Evolutionary conservation across 805 yeast species (phyloP).

Genomic region (Ogataea wickerhamii): DNA sequence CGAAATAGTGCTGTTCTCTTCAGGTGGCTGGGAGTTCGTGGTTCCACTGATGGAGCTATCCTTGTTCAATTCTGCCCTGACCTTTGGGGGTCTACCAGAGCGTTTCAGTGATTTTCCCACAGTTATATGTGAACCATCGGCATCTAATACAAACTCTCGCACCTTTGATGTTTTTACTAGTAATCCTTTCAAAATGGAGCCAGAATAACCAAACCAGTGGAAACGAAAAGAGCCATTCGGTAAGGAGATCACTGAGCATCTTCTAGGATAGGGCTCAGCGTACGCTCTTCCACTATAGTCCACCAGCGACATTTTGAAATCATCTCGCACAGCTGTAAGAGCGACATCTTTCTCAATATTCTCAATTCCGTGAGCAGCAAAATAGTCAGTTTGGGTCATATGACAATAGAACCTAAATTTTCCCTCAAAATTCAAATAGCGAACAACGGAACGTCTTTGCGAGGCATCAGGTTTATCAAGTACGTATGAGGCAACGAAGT

Average conservation of each 20-base stretch:
- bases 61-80: neutral
- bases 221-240: slow-evolving; percentile 8
- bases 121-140: slow-evolving; percentile 6
- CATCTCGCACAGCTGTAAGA: slow-evolving; percentile 1
- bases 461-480: slow-evolving; percentile 19
- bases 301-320: slow-evolving; percentile 9
- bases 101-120: slow-evolving; percentile 6
- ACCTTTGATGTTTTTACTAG: slow-evolving; percentile 6
- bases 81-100: slow-evolving; percentile 5
- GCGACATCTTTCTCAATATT: neutral
- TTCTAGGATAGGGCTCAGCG: slow-evolving; percentile 8
- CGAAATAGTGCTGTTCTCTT: neutral
- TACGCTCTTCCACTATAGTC: slow-evolving; percentile 14
- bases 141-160: slow-evolving; percentile 8
- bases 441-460: slow-evolving; percentile 37
- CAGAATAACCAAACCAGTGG: slow-evolving; percentile 18
- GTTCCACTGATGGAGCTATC: neutral
- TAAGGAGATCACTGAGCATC: slow-evolving; percentile 9
- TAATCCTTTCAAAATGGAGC: slow-evolving; percentile 7
- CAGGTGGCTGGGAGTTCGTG: neutral
- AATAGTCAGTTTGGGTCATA: slow-evolving; percentile 42
- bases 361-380: slow-evolving; percentile 28
- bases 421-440: slow-evolving; percentile 71
- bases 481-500: slow-evolving; percentile 11
- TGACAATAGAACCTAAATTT: slow-evolving; percentile 70